Conservation (phyloP, 2,329 filamentous ascomycete species). For the Botrytis elliptica region DNA sequence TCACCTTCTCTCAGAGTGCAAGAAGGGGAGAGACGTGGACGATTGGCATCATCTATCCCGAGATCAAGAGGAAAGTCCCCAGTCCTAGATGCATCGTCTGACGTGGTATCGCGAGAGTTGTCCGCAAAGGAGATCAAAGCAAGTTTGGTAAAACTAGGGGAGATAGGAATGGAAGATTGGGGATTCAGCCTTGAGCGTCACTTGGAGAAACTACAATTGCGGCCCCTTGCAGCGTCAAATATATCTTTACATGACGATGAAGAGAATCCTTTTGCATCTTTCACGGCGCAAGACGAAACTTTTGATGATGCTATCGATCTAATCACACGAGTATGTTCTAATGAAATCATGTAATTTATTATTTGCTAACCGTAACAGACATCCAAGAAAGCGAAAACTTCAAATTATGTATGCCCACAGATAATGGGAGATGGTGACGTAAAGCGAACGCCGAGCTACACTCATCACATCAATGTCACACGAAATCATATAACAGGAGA, state of each 20-base stretch:
- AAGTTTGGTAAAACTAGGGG: not conserved
- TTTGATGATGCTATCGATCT: constrained; percentile 15
- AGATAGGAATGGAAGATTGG: not conserved
- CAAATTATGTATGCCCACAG: constrained; percentile 22
- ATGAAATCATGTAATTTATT: not conserved
- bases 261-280: constrained; percentile 30
- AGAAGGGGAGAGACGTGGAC: not conserved
- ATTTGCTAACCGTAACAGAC: constrained; percentile 24
- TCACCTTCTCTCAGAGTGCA: not conserved
- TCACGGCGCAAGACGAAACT: constrained; percentile 22
- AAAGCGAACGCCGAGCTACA: constrained; percentile 32
- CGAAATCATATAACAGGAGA: constrained; percentile 34
- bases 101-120: not conserved
- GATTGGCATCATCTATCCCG: not conserved
- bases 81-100: not conserved
- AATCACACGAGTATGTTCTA: constrained; percentile 24
- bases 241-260: constrained; percentile 22
- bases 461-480: constrained; percentile 29
- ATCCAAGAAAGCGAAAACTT: constrained; percentile 24
- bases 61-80: not conserved
- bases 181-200: not conserved
- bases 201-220: not conserved
- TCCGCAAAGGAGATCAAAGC: not conserved
- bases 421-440: constrained; percentile 21
- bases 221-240: not conserved